A percentile compares a stretch with the other conserved stretches of the same genome.
Evolutionary conservation across 495 filamentous ascomycete species (phyloP).

Genomic region (Talaromyces proteolyticus): DNA sequence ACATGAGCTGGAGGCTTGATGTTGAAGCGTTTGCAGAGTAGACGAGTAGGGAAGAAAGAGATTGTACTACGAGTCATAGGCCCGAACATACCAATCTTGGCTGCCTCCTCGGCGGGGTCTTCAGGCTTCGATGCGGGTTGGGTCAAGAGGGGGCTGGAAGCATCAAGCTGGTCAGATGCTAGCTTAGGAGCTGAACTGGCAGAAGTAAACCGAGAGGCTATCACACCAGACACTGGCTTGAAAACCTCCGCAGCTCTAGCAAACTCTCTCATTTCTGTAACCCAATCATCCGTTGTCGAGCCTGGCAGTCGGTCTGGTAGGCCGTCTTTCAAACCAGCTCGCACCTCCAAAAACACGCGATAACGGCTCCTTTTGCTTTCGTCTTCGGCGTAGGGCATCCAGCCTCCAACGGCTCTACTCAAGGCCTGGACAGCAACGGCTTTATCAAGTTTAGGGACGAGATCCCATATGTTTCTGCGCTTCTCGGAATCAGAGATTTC

Average conservation of each 20-base stretch:
- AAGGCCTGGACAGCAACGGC: conserved; percentile 70
- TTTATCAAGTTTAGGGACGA: conserved; percentile 71
- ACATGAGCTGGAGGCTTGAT: conserved; percentile 72
- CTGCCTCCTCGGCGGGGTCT: conserved; percentile 81
- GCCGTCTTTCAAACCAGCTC: conserved; percentile 56
- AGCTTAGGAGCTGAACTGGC: conserved; percentile 45
- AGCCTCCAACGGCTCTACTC: conserved; percentile 62
- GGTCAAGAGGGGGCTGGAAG: conserved; percentile 40
- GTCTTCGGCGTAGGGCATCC: conserved; percentile 85
- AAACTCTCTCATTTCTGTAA: conserved; percentile 81
- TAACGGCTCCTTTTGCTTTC: conserved; percentile 73
- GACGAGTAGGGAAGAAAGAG: conserved; percentile 74
- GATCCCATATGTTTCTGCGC: conserved; percentile 51
- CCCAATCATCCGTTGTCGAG: conserved; percentile 66
- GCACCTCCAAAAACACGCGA: conserved; percentile 69
- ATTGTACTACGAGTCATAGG: conserved; percentile 66
- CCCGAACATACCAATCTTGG: conserved; percentile 90
- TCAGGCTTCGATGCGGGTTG: conserved; percentile 56
- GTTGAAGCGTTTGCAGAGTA: conserved; percentile 91
- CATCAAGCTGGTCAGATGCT: conserved; percentile 35
- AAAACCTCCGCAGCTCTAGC: conserved; percentile 85
- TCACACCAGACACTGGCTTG: conserved; percentile 82
- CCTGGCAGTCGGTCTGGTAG: conserved; percentile 54
- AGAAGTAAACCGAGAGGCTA: conserved; percentile 89
- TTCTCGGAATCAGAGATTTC: conserved; percentile 52